Evolutionary conservation across 1,139 yeast species (phyloP), one percentile per base, ranked within the genome.

Genomic region (Sporopachydermia cereana): DNA sequence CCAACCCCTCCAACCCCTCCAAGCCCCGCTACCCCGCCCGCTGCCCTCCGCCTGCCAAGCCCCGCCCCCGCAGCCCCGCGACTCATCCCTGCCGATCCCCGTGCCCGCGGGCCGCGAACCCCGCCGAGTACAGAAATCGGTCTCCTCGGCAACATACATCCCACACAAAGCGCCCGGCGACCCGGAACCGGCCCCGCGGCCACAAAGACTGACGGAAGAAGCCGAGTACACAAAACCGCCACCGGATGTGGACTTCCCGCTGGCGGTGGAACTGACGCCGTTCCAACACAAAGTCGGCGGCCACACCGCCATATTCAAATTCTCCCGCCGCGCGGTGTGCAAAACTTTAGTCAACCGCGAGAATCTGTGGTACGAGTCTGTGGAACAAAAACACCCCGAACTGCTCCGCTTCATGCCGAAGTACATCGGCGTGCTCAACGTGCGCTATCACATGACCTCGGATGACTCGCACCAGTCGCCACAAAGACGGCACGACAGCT

Each of bases 201-300:
- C 24, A 43, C 22, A 30, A 41, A 43, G 42, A 41, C n/a, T 3
- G 43, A 39, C 42, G 7, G 34, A n/a, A 24, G 39, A 34, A 34
- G 22, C 22, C 18, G 39, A 34, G 17, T 34, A 16, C 39, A 21
- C 22, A 21, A n/a, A 34, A 34, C 39, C 39, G 9, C 18, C 39
- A 12, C 22, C n/a, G 22, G 17, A 23, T 23, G 41, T 24, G 22
- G 66, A 68, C 31, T 80, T 69, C 53, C 84, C 88, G 1, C 64
- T 79, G 42, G 79, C 95, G 1, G 95, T 88, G 1, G 96, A 88
- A 58, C 65, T 89, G 47, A 77, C 85, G 45, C 96, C 95, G 1
- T 89, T 84, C 64, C 78, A 81, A 52, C 89, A 91, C 58, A 84
- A 84, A 57, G 98, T 93, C 4, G 99, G 99, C 7, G 99, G 99